Base-by-base conservation (phyloP, 2,329 filamentous ascomycete species). In the Seiridium unicorne region DNA sequence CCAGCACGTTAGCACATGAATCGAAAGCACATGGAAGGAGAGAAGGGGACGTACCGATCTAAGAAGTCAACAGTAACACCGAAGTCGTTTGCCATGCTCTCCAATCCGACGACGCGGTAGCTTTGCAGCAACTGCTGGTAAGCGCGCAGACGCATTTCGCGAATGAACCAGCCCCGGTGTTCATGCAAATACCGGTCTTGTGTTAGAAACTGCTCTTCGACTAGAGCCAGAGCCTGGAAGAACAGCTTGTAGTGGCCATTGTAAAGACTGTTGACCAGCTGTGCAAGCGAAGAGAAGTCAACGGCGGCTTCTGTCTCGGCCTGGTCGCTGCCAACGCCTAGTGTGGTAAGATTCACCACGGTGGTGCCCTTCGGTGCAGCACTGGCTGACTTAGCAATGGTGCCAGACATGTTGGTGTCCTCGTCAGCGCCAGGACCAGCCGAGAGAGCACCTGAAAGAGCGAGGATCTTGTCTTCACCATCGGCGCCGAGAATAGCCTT, bases 101-200 rank as follows among this genome's bases (percentile, higher is more conserved):
- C 90, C 65, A 99, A 83, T n/a, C 94, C 93, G 42, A 99, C 95
- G 9, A 99, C 92, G 53, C 94, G 90, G 80, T 99, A 99, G 73
- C 92, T 97, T 81, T 98, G 95, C 48, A 99, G 85, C 46, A 99
- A 86, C 81, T 99, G 95, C 77, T 97, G 92, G 80, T 99, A 99
- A 42, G 92, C 94, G 61, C 94, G 89, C 66, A 98, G 86, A 60
- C 95, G 89, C 95, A 99, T 99, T 83, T 99, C 95, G 56, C 95
- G 90, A 68, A 99, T 94, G 75, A 95, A 98, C 94, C 95, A 99
- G 71, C 88, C 89, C 75, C 92, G 91, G 81, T 99, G 95, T 82
- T 99, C 95, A 72, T 93, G 90, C 60, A 99, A 84, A 78, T 98
- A 97, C 61, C 95, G 91, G 73, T 99, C 95, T 74, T 95, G 92